phyloP scores from a whole-genome alignment of 2,329 filamentous ascomycete species.

The Myriosclerotinia duriaeana region DNA sequence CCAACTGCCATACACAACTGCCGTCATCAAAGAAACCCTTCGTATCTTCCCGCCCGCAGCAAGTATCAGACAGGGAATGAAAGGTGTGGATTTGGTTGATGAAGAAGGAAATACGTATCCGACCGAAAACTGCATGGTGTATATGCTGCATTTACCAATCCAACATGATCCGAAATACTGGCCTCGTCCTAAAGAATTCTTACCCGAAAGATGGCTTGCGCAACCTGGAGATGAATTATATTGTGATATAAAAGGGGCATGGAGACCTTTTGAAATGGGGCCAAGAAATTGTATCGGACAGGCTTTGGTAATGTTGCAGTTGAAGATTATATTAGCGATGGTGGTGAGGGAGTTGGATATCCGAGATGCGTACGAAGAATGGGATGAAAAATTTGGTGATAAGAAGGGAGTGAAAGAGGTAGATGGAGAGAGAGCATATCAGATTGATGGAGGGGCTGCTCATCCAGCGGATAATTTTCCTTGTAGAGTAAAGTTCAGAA shows the following conservation, averaged over 20 bases:
- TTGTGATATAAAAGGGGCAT: slow-evolving; percentile 44
- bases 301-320: slow-evolving; percentile 51
- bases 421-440: slow-evolving; percentile 28
- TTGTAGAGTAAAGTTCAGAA: slow-evolving; percentile 14
- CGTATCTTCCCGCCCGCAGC: slow-evolving; percentile 31
- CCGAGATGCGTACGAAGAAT: slow-evolving; percentile 40
- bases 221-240: slow-evolving; percentile 42
- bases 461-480: slow-evolving; percentile 23
- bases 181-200: slow-evolving; percentile 47
- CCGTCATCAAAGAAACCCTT: slow-evolving; percentile 34
- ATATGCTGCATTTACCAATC: slow-evolving; percentile 27
- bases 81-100: slow-evolving; percentile 26
- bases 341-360: slow-evolving; percentile 52
- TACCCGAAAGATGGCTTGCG: slow-evolving; percentile 50
- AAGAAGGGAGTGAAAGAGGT: slow-evolving; percentile 16
- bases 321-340: slow-evolving; percentile 49
- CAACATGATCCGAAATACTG: slow-evolving; percentile 46
- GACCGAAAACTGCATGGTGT: slow-evolving; percentile 27
- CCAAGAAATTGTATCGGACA: slow-evolving; percentile 58
- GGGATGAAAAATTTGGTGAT: slow-evolving; percentile 19
- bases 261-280: slow-evolving; percentile 56
- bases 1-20: slow-evolving; percentile 30
- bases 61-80: slow-evolving; percentile 25
- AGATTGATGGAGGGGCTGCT: slow-evolving; percentile 27
- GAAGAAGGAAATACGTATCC: slow-evolving; percentile 27